Percentiles rank a stretch among this genome's conserved stretches.
phyloP scores from a whole-genome alignment of 495 filamentous ascomycete species.

The Aspergillus campestris region DNA sequence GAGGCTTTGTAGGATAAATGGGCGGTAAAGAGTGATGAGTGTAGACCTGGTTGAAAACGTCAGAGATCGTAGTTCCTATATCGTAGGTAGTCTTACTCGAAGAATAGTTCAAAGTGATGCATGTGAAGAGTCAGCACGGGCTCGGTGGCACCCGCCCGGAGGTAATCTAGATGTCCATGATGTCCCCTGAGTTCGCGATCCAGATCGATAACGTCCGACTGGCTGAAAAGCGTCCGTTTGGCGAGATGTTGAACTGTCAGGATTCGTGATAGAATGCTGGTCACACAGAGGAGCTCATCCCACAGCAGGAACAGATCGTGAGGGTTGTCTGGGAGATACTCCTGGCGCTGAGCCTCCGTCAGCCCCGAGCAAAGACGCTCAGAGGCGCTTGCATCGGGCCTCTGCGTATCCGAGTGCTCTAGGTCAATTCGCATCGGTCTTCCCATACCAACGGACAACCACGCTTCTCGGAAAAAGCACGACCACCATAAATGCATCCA shows the following conservation, averaged over 20 bases:
- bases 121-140: neutral
- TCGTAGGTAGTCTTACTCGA: too few relatives aligned
- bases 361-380: neutral
- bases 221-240: neutral
- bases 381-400: too few relatives aligned
- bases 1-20: neutral
- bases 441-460: conserved; percentile 3
- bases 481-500: conserved; percentile 1
- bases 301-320: conserved; percentile 44
- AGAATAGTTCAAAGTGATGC: too few relatives aligned
- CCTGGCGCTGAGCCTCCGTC: neutral
- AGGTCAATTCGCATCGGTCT: conserved; percentile 3
- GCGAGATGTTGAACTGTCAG: neutral
- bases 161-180: neutral
- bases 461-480: conserved; percentile 3
- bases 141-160: neutral
- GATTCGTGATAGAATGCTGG: neutral
- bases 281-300: neutral
- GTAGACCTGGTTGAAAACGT: neutral
- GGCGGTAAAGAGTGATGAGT: neutral
- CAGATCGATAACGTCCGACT: neutral
- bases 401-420: neutral
- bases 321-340: conserved; percentile 47
- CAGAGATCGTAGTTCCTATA: too few relatives aligned
- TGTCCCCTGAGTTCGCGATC: neutral